Conservation (phyloP, 1,284 basidiomycete genomes). For the Earliella scabrosa region DNA sequence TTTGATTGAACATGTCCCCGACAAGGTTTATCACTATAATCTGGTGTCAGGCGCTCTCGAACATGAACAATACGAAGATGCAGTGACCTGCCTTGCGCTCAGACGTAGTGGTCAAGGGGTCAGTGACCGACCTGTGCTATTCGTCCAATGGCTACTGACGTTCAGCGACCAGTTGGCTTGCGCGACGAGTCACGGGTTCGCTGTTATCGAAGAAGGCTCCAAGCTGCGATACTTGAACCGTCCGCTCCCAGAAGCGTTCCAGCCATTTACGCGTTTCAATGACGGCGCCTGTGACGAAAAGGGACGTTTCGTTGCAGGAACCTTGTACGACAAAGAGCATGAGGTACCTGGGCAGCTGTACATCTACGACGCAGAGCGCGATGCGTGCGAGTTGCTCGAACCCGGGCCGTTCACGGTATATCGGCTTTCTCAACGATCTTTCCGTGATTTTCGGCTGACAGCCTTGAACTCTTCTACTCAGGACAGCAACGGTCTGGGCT, state of each 20-base stretch:
- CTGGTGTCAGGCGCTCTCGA: conserved; percentile 42
- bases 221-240: conserved; percentile 50
- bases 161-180: conserved; percentile 54
- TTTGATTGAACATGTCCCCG: not conserved
- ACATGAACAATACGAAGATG: conserved; percentile 51
- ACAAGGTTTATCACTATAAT: conserved; percentile 59
- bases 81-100: conserved; percentile 59
- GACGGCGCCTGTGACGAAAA: conserved; percentile 69
- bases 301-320: conserved; percentile 70
- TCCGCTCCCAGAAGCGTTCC: conserved; percentile 49
- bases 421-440: not conserved
- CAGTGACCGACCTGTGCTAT: conserved; percentile 21
- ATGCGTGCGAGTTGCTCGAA: conserved; percentile 55
- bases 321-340: conserved; percentile 53
- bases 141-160: conserved; percentile 2
- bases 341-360: conserved; percentile 61
- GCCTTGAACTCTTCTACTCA: conserved; percentile 27
- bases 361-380: conserved; percentile 56
- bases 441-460: conserved; percentile 11
- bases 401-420: conserved; percentile 68
- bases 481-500: conserved; percentile 70
- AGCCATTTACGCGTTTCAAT: conserved; percentile 61
- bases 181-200: conserved; percentile 56
- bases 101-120: conserved; percentile 52
- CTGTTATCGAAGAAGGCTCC: conserved; percentile 48